These are phyloP conservation scores for Ambispora gerdemannii DNA, from an alignment of 192 early-diverging fungal species.

Conservation along the genomic window DNA sequence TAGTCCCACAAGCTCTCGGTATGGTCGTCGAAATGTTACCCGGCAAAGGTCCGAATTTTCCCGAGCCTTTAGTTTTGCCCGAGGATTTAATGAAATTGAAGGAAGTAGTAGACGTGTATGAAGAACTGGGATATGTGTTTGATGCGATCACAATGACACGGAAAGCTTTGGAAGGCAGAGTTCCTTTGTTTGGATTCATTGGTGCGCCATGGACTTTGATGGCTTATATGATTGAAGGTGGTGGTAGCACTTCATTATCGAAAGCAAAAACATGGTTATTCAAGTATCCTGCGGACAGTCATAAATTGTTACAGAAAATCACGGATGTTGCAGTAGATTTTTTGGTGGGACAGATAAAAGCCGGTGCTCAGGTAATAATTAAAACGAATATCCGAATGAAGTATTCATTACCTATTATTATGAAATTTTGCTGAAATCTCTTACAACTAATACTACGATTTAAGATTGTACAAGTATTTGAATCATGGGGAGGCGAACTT, in stretches of 20 bases:
- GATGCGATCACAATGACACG: slow-evolving; percentile 94
- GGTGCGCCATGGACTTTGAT: slow-evolving; percentile 98
- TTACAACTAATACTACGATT: neutral
- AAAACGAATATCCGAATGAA: too few species aligned
- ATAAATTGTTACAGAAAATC: slow-evolving; percentile 73
- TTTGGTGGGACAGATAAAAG: slow-evolving; percentile 86
- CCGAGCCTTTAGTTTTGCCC: slow-evolving; percentile 72
- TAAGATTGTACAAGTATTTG: slow-evolving; percentile 94
- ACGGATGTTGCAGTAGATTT: slow-evolving; percentile 85
- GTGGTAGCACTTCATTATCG: slow-evolving; percentile 85
- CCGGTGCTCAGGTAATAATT: slow-evolving; percentile 84
- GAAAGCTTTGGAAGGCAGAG: slow-evolving; percentile 74
- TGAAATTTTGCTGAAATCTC: neutral
- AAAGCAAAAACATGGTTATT: slow-evolving; percentile 92
- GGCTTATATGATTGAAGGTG: slow-evolving; percentile 99
- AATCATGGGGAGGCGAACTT: slow-evolving; percentile 95
- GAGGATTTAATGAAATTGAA: slow-evolving; percentile 65
- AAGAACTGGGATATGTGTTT: slow-evolving; percentile 84
- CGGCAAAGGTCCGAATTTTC: slow-evolving; percentile 87
- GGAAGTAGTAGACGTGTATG: slow-evolving; percentile 64
- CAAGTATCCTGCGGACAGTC: slow-evolving; percentile 67
- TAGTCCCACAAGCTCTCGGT: slow-evolving; percentile 95
- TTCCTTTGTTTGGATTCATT: slow-evolving; percentile 93
- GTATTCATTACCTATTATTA: neutral
- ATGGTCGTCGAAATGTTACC: slow-evolving; percentile 92